A percentile compares a stretch with the other conserved stretches of the same genome.
Evolutionary conservation across 2,329 filamentous ascomycete genomes (phyloP).

Genomic region (Aspergillus japonicus): DNA sequence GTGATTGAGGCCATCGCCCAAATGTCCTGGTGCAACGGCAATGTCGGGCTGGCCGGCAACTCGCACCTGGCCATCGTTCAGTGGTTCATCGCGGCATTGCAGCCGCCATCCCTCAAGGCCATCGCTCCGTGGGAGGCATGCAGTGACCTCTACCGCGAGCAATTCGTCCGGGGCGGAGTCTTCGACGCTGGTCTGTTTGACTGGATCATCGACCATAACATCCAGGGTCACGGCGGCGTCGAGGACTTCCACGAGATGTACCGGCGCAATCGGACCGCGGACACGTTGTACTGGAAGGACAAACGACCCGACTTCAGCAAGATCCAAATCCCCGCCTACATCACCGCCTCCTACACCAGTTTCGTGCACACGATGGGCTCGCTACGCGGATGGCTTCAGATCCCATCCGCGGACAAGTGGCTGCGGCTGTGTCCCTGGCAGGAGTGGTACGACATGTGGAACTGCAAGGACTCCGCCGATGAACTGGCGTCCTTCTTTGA

Average conservation of each 20-base stretch:
- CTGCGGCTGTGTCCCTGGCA: constrained; percentile 15
- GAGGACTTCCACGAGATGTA: constrained; percentile 11
- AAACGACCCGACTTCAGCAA: constrained; percentile 5
- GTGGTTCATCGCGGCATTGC: constrained; percentile 5
- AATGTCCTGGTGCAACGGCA: constrained; percentile 7
- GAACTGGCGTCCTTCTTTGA: constrained; percentile 12
- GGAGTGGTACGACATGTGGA: constrained; percentile 18
- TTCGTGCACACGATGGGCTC: constrained; percentile 17
- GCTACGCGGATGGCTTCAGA: constrained; percentile 12
- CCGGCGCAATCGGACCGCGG: neutral
- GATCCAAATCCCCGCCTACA: constrained; percentile 2
- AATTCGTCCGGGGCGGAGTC: neutral
- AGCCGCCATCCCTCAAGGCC: neutral
- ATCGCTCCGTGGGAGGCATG: constrained; percentile 7
- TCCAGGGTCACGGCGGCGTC: constrained; percentile 6
- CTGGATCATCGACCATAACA: constrained; percentile 10
- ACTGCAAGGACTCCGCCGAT: constrained; percentile 3
- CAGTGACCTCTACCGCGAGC: constrained; percentile 3
- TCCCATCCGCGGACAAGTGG: constrained; percentile 10
- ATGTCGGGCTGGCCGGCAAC: constrained; percentile 2
- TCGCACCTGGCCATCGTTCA: constrained; percentile 4
- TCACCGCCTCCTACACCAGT: constrained; percentile 6
- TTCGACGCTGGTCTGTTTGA: constrained; percentile 5
- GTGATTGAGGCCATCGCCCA: constrained; percentile 5
- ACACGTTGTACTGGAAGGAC: constrained; percentile 5